A percentile compares a stretch with the other conserved stretches of the same genome.
Evolutionary conservation across 2,329 filamentous ascomycete genomes (phyloP).

Genomic region (Metarhizium humberi): DNA sequence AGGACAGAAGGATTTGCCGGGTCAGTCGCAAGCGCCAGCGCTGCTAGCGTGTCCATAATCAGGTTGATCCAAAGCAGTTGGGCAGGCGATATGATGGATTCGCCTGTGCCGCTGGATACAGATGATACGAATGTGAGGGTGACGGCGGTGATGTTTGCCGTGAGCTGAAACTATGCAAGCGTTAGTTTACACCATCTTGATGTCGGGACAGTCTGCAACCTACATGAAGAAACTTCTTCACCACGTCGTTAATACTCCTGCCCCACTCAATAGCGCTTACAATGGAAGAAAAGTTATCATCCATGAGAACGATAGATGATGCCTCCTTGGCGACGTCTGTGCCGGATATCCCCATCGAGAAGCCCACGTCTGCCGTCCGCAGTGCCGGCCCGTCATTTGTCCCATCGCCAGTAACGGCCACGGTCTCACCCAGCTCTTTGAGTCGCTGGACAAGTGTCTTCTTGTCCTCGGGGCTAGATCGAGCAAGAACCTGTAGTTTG

Average conservation of each 20-base stretch:
- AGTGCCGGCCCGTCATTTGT: slow-evolving; percentile 58
- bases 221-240: slow-evolving; percentile 58
- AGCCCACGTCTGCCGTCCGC: slow-evolving; percentile 56
- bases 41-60: slow-evolving; percentile 62
- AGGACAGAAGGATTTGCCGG: slow-evolving; percentile 48
- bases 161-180: slow-evolving; percentile 46
- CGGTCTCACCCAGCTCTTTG: slow-evolving; percentile 44
- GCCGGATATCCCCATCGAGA: slow-evolving; percentile 60
- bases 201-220: neutral
- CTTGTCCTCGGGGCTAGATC: slow-evolving; percentile 52
- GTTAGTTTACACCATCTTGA: neutral
- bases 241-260: slow-evolving; percentile 56
- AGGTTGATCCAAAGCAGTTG: slow-evolving; percentile 62
- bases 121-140: slow-evolving; percentile 56
- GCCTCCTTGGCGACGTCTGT: slow-evolving; percentile 61
- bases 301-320: slow-evolving; percentile 56
- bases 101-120: slow-evolving; percentile 42
- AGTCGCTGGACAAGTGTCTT: slow-evolving; percentile 43
- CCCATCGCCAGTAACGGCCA: slow-evolving; percentile 57
- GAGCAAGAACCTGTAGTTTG: slow-evolving; percentile 39
- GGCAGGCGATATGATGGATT: slow-evolving; percentile 53
- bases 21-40: slow-evolving; percentile 55
- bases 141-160: slow-evolving; percentile 63
- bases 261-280: slow-evolving; percentile 60
- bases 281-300: slow-evolving; percentile 58